Conservation (phyloP, 1,139 yeast genomes). For the Lodderomyces beijingensis region DNA sequence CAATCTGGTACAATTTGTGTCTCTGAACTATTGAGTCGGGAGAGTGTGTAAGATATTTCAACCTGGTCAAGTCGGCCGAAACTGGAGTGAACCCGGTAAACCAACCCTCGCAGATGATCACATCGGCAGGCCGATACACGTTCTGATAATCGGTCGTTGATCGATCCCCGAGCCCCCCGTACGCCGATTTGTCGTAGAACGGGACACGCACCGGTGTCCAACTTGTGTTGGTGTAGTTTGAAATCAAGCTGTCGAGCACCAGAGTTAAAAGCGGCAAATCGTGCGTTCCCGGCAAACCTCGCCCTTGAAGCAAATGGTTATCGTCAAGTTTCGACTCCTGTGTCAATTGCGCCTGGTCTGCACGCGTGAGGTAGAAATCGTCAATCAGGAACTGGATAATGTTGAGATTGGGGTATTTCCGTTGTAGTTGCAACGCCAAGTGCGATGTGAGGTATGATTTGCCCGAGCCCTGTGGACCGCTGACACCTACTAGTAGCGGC, state of each 20-base stretch:
- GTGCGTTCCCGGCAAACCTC: conserved; percentile 96
- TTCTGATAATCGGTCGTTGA: conserved; percentile 32
- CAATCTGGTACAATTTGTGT: conserved; percentile 25
- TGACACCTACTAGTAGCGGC: conserved; percentile 64
- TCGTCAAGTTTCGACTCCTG: conserved; percentile 21
- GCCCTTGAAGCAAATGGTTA: conserved; percentile 62
- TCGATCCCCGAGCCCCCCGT: conserved; percentile 78
- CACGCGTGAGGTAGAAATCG: conserved; percentile 73
- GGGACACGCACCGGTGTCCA: conserved; percentile 47
- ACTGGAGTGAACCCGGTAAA: conserved; percentile 70
- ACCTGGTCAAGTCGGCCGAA: conserved; percentile 17
- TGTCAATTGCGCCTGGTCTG: conserved; percentile 50
- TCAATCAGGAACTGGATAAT: conserved; percentile 72
- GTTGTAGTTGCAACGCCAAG: conserved; percentile 33
- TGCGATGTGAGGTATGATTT: conserved; percentile 63
- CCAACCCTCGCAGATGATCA: conserved; percentile 91
- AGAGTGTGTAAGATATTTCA: conserved; percentile 20
- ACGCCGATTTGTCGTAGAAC: conserved; percentile 72
- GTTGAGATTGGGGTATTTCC: conserved; percentile 33
- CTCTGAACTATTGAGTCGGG: conserved; percentile 19
- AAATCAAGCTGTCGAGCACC: conserved; percentile 18
- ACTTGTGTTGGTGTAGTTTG: conserved; percentile 8
- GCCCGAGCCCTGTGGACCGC: conserved; percentile 95
- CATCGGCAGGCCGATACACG: conserved; percentile 44
- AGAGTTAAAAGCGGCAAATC: conserved; percentile 40